These are phyloP conservation scores for Eutrema heterophyllum DNA, from an alignment of 345 rosid species.

Conservation along the genomic window DNA sequence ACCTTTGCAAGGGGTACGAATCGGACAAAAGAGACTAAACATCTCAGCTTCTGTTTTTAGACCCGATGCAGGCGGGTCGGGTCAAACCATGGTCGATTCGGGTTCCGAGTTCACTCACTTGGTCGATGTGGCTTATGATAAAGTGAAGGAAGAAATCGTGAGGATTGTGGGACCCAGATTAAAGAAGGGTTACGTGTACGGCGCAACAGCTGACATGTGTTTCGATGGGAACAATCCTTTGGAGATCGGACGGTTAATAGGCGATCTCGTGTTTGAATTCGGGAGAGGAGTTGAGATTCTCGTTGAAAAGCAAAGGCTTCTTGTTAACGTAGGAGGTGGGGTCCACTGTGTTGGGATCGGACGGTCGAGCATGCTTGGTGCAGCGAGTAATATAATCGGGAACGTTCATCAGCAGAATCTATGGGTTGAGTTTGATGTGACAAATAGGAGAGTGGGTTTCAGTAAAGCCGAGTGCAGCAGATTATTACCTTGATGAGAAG, in stretches of 20 bases:
- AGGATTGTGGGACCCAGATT: constrained; percentile 49
- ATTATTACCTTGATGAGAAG: constrained; percentile 16
- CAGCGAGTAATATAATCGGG: constrained; percentile 74
- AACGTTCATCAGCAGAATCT: constrained; percentile 77
- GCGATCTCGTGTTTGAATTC: constrained; percentile 60
- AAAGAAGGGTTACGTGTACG: constrained; percentile 60
- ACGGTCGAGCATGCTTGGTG: constrained; percentile 60
- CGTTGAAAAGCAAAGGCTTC: constrained; percentile 39
- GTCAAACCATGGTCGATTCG: constrained; percentile 82
- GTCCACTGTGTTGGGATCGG: constrained; percentile 68
- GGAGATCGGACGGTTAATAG: constrained; percentile 55
- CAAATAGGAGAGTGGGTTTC: constrained; percentile 47
- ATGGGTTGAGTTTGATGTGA: constrained; percentile 82
- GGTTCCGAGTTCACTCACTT: constrained; percentile 80
- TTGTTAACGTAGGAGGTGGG: constrained; percentile 53
- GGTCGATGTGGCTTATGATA: constrained; percentile 68
- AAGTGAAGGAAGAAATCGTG: constrained; percentile 51
- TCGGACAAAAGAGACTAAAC: constrained; percentile 42
- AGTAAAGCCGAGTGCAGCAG: constrained; percentile 53
- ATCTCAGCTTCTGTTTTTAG: constrained; percentile 45
- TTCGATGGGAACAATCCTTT: constrained; percentile 36
- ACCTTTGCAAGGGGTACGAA: constrained; percentile 59
- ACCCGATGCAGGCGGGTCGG: constrained; percentile 72
- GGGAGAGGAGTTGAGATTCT: constrained; percentile 56
- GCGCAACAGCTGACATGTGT: constrained; percentile 69